These are phyloP conservation scores for Eudorina sp. DNA, from an alignment of 139 green algal genomes.

Conservation along the genomic window DNA sequence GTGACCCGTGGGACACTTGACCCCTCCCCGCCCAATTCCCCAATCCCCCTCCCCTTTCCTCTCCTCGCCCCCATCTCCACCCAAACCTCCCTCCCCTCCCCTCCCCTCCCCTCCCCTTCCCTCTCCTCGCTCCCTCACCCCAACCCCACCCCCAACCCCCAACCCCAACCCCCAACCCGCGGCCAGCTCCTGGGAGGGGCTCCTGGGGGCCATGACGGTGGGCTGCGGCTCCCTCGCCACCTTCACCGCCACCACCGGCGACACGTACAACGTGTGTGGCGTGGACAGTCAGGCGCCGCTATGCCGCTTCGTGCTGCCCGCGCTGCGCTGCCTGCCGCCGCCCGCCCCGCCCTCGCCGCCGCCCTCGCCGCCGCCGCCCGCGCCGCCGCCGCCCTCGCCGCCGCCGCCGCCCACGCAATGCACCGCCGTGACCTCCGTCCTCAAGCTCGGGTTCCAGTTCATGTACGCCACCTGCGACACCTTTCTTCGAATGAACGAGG, in stretches of 20 bases:
- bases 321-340: slow-evolving; percentile 25
- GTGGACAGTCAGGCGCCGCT: background rate
- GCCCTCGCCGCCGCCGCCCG: background rate
- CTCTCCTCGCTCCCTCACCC: no score
- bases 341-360: background rate
- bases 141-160: background rate
- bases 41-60: background rate
- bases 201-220: slow-evolving; percentile 5
- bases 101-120: no score
- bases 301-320: background rate
- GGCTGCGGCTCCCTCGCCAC: slow-evolving; percentile 26
- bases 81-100: background rate
- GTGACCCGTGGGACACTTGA: background rate
- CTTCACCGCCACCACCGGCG: background rate
- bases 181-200: background rate
- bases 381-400: background rate
- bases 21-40: background rate
- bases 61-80: background rate
- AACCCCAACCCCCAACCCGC: background rate
- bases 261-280: slow-evolving; percentile 9
- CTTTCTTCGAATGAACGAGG: background rate
- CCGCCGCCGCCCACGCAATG: background rate
- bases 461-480: slow-evolving; percentile 8
- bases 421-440: background rate
- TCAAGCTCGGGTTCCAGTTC: background rate